Evolutionary conservation across 345 rosid genomes (phyloP).

Genomic region (Orychophragmus violaceus): DNA sequence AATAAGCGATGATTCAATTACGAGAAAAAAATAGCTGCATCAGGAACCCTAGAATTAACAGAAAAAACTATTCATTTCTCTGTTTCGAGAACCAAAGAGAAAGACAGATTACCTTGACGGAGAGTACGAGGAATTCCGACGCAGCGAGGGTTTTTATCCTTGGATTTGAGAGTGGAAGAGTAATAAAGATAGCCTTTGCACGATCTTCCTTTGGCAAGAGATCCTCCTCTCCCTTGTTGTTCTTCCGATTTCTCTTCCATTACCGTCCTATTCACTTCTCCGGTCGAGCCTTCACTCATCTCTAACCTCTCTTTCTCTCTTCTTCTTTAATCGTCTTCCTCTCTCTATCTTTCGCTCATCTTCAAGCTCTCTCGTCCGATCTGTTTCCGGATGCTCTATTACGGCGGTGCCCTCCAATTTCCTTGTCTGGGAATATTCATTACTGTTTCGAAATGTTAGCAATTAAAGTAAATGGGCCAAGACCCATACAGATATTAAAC

Average conservation of each 20-base stretch:
- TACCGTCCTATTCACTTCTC: slow-evolving; percentile 22
- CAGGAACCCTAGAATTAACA: background rate
- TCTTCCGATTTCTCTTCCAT: slow-evolving; percentile 9
- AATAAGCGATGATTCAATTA: background rate
- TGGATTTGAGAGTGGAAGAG: slow-evolving; percentile 54
- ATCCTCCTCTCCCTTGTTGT: slow-evolving; percentile 21
- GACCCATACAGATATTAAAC: slow-evolving; percentile 48
- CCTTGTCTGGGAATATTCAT: background rate
- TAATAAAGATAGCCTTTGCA: slow-evolving; percentile 60
- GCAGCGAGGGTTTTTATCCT: slow-evolving; percentile 55
- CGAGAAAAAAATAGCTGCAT: background rate
- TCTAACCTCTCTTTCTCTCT: background rate
- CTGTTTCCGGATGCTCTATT: background rate
- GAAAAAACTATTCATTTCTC: background rate
- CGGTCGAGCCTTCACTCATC: slow-evolving; percentile 29
- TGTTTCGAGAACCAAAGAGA: background rate
- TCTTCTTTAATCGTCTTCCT: background rate
- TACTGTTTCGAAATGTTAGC: background rate
- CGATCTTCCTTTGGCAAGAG: slow-evolving; percentile 42
- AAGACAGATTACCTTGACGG: slow-evolving; percentile 28
- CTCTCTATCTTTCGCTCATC: slow-evolving; percentile 11
- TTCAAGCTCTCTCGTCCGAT: slow-evolving; percentile 11
- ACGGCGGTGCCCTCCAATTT: slow-evolving; percentile 15
- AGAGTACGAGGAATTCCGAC: slow-evolving; percentile 62
- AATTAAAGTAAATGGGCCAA: background rate